Base-by-base conservation (phyloP, 352 stramenopile species). In the Phytophthora pistaciae region DNA sequence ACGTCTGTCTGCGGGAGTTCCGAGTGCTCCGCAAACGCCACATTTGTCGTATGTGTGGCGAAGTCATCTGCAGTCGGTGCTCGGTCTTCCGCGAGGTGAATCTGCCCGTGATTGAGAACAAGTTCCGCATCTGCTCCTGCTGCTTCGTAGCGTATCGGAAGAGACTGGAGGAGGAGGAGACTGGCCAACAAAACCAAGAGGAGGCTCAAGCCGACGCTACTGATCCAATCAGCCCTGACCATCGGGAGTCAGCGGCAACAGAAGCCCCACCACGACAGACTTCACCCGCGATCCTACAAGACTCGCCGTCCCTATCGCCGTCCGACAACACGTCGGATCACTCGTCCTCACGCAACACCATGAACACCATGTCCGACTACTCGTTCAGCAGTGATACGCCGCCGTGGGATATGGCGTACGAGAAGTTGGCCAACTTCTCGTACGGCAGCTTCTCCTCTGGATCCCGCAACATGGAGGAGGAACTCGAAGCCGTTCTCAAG, bases 1-100 rank as follows among this genome's bases (percentile, higher is more conserved):
- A 83, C 54, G 86, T 95, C 11, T 95, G 88, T 54, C 70, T 88
- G 62, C 77, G 86, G 5, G 86, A 95, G 18, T 95, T 95, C 50
- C 75, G 64, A n/a, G 56, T 92, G 10, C 70, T 93, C 9, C 80
- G 88, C 25, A 91, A 94, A 62, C 84, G 87, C 18, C 88, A 95
- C 64, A 87, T 83, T 56, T 95, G 88, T 58, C 88, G 88, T 58
- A 94, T 95, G 86, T 95, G 88, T 33, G 86, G 88, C 9, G 83
- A 94, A 66, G 83, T 94, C 8, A 80, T 95, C 53, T 95, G 88
- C 75, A 87, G 83, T 52, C 81, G 86, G 11, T 95, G 88, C 63
- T 94, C 88, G 9, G 77, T 93, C 21, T 91, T 92, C 68, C 86
- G 86, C 36, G 66, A 74, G 50, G 87, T 93, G 31, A 81, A 87